phyloP scores from a whole-genome alignment of 1,139 yeast genomes.

The Yamadazyma membranifaciens region DNA sequence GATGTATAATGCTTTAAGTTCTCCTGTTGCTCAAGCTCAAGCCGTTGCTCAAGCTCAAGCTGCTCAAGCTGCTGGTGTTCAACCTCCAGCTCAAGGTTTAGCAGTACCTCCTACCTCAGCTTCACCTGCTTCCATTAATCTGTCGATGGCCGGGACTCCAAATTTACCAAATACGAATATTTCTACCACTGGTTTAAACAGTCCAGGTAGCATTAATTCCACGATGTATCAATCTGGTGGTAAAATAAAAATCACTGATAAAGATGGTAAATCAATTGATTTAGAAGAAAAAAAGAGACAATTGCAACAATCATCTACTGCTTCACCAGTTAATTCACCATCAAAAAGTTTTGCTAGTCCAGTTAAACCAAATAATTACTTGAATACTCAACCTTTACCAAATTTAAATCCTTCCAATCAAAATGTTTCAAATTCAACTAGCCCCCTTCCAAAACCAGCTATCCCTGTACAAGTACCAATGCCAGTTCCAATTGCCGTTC shows the following conservation, averaged over 20 bases:
- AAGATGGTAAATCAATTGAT: slow-evolving; percentile 47
- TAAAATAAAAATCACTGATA: slow-evolving; percentile 41
- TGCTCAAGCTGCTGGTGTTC: slow-evolving; percentile 7
- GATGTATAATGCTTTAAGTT: slow-evolving; percentile 15
- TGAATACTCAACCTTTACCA: slow-evolving; percentile 11
- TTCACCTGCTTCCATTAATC: slow-evolving; percentile 2
- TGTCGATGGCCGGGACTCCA: slow-evolving; percentile 5
- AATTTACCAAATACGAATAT: slow-evolving; percentile 3
- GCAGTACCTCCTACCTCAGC: slow-evolving; percentile 5
- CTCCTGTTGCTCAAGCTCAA: slow-evolving; percentile 7
- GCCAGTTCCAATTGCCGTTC: neutral
- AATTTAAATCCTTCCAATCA: slow-evolving; percentile 13
- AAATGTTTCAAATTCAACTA: slow-evolving; percentile 7
- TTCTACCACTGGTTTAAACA: slow-evolving; percentile 11
- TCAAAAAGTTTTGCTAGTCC: slow-evolving; percentile 14
- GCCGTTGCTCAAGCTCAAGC: too few relatives aligned
- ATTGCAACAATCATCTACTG: slow-evolving; percentile 16
- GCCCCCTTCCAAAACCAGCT: slow-evolving; percentile 8
- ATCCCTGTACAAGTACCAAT: neutral
- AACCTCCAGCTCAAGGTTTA: slow-evolving; percentile 1
- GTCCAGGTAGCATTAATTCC: slow-evolving; percentile 1
- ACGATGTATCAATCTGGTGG: slow-evolving; percentile 8
- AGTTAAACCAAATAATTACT: slow-evolving; percentile 10
- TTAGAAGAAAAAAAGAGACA: slow-evolving; percentile 43
- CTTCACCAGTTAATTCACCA: slow-evolving; percentile 19